Evolutionary conservation across 23 red algal species (phyloP).

Genomic region (Gracilaria domingensis): DNA sequence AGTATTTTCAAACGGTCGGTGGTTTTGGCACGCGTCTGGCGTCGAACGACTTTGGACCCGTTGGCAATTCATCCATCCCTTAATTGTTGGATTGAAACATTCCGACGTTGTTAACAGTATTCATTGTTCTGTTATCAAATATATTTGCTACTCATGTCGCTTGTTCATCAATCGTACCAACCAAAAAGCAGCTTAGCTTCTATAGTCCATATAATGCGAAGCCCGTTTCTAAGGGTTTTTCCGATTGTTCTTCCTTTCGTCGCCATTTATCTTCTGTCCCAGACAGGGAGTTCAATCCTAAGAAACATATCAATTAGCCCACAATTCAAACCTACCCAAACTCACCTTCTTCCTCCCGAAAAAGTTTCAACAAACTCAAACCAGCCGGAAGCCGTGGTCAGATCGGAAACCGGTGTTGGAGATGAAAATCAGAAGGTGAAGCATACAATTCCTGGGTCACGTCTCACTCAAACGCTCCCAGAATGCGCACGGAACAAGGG

Average conservation of each 20-base stretch:
- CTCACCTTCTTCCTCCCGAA: not conserved
- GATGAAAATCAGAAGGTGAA: not conserved
- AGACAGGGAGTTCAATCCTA: not conserved
- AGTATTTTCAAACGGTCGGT: no score
- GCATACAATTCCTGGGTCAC: slow-evolving; percentile 7
- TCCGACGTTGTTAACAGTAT: no score
- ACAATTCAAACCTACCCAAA: no score
- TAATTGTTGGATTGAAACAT: no score
- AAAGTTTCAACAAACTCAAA: not conserved
- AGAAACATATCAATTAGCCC: not conserved
- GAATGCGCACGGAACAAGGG: slow-evolving; percentile 15
- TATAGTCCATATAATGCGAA: not conserved
- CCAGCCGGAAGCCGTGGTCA: not conserved
- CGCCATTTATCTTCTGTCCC: not conserved
- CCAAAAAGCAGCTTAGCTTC: not conserved
- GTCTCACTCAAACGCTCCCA: slow-evolving; percentile 11
- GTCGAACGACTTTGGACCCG: no score
- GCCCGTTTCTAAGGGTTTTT: not conserved
- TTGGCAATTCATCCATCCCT: no score
- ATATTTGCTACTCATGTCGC: not conserved
- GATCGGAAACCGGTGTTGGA: not conserved
- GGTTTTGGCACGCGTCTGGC: no score
- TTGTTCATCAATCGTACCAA: not conserved
- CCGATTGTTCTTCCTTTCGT: not conserved
- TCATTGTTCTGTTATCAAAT: no score